A percentile compares a stretch with the other conserved stretches of the same genome.
These are phyloP conservation scores for Saccharomyces pastorianus DNA, from an alignment of 1,139 yeast genomes.

Conservation along the genomic window DNA sequence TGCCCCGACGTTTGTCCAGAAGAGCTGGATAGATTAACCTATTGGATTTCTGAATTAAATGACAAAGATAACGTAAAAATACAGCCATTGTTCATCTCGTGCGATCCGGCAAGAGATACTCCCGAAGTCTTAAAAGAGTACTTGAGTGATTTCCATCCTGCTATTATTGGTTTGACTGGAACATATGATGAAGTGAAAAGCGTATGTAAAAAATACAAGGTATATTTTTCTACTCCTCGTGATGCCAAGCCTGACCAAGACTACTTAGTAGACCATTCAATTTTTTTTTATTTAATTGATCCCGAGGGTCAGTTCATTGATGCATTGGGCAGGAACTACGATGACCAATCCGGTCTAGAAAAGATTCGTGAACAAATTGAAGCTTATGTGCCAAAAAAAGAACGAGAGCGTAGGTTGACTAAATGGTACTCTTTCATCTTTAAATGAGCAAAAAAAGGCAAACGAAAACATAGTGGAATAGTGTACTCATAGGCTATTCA, in stretches of 20 bases:
- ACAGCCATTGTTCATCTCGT: conserved; percentile 85
- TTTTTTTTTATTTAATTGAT: conserved; percentile 92
- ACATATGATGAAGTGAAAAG: conserved; percentile 74
- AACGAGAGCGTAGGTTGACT: conserved; percentile 51
- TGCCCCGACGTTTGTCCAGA: conserved; percentile 99
- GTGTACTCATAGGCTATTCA: not conserved
- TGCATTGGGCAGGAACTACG: conserved; percentile 86
- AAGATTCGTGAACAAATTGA: conserved; percentile 70
- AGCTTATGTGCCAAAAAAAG: conserved; percentile 64
- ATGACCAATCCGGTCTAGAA: conserved; percentile 65
- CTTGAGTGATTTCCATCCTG: conserved; percentile 79
- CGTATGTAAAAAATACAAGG: conserved; percentile 81
- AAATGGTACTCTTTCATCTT: conserved; percentile 50
- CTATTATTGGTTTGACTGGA: conserved; percentile 85
- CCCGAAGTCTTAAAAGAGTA: conserved; percentile 77
- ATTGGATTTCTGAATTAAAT: conserved; percentile 60
- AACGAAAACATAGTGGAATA: conserved; percentile 2
- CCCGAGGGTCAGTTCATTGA: conserved; percentile 93
- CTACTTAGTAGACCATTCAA: conserved; percentile 91
- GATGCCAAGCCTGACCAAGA: conserved; percentile 55
- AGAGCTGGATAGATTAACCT: conserved; percentile 83
- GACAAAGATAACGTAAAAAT: conserved; percentile 49
- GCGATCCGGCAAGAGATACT: conserved; percentile 91
- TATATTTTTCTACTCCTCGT: conserved; percentile 84
- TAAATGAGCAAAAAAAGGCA: conserved; percentile 23